phyloP scores from a whole-genome alignment of 345 rosid species.

The Gossypium raimondii region DNA sequence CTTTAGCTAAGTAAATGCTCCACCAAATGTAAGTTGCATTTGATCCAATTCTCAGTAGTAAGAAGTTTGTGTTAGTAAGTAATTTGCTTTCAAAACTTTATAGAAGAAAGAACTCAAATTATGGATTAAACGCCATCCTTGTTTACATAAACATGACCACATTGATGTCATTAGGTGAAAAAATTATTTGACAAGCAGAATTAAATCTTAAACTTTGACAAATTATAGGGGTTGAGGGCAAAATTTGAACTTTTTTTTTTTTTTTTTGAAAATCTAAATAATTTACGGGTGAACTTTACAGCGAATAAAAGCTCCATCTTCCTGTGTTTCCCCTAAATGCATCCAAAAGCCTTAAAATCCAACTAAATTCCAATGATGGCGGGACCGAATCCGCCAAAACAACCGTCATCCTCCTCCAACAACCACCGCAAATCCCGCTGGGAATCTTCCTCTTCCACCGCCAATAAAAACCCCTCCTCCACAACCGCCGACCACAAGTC shows the following conservation, averaged over 20 bases:
- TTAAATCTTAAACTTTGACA: too few relatives aligned
- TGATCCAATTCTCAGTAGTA: too few relatives aligned
- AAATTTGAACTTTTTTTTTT: not conserved
- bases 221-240: too few relatives aligned
- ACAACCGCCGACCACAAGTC: conserved; percentile 23
- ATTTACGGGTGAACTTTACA: not conserved
- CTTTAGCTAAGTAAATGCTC: too few relatives aligned
- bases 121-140: too few relatives aligned
- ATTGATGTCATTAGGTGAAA: too few relatives aligned
- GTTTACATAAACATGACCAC: too few relatives aligned
- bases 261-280: not conserved
- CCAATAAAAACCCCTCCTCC: conserved; percentile 21
- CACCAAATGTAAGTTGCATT: too few relatives aligned
- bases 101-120: too few relatives aligned
- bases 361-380: conserved; percentile 38
- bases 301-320: not conserved
- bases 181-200: too few relatives aligned
- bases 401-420: conserved; percentile 29
- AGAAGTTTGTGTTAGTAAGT: too few relatives aligned
- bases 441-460: conserved; percentile 37
- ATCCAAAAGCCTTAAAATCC: not conserved
- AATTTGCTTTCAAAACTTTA: too few relatives aligned
- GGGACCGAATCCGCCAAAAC: conserved; percentile 41
- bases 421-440: conserved; percentile 60
- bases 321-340: not conserved